Evolutionary conservation across 2,329 filamentous ascomycete genomes (phyloP).

Genomic region (Tetracladium maxilliforme): DNA sequence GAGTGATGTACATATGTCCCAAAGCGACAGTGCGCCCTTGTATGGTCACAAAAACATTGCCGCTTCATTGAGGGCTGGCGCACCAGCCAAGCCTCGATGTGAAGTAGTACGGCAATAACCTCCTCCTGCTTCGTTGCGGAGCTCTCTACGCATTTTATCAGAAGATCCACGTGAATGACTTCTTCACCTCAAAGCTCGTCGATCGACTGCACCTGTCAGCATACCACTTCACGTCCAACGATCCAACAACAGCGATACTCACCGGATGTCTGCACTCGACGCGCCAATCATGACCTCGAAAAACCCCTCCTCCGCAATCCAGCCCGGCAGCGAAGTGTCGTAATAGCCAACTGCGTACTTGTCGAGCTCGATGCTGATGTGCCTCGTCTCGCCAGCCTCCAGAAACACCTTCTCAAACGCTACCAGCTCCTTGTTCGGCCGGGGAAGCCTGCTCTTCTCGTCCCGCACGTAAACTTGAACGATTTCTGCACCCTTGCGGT

Average conservation of each 20-base stretch:
- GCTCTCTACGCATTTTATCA: too few species aligned
- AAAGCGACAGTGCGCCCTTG: too few species aligned
- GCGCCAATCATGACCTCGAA: conserved; percentile 48
- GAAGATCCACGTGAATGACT: conserved; percentile 53
- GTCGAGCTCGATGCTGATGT: conserved; percentile 23
- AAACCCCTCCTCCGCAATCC: conserved; percentile 50
- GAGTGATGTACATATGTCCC: too few species aligned
- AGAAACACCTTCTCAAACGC: conserved; percentile 53
- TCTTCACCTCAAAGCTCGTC: conserved; percentile 39
- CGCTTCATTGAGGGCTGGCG: too few species aligned
- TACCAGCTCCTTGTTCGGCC: conserved; percentile 56
- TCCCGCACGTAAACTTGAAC: conserved; percentile 57
- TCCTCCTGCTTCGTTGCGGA: too few species aligned
- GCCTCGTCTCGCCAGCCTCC: conserved; percentile 30
- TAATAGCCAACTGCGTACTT: conserved; percentile 43
- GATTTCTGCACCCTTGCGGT: conserved; percentile 41
- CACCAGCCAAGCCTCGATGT: too few species aligned
- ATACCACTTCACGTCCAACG: neutral
- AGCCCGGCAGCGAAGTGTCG: conserved; percentile 39
- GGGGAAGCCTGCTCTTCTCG: conserved; percentile 40
- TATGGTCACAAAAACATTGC: too few species aligned
- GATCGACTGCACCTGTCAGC: conserved; percentile 21
- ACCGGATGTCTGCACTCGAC: conserved; percentile 49
- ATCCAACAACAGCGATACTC: conserved; percentile 12
- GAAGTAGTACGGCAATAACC: too few species aligned